A percentile compares a stretch with the other conserved stretches of the same genome.
Evolutionary conservation across 2,329 filamentous ascomycete genomes (phyloP).

Genomic region (Raffaelea albimanens): DNA sequence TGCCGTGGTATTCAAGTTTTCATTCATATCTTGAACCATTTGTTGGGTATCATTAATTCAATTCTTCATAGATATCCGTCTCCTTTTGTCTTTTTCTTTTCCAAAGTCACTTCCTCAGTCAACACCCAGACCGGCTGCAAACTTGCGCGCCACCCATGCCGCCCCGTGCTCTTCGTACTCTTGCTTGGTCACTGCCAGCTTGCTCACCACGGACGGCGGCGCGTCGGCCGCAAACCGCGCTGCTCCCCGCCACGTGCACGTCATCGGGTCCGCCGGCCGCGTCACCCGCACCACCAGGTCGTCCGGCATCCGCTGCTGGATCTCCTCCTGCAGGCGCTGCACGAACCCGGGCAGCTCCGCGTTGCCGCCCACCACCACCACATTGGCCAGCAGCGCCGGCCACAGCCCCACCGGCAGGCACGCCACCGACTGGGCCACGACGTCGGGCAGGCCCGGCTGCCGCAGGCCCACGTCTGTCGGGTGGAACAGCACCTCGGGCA

Average conservation of each 20-base stretch:
- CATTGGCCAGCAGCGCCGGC: conserved; percentile 75
- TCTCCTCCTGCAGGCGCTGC: conserved; percentile 65
- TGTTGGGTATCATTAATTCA: not conserved
- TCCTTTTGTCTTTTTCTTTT: not conserved
- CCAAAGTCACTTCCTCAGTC: conserved; percentile 5
- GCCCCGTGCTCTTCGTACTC: conserved; percentile 86
- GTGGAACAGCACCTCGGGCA: conserved; percentile 82
- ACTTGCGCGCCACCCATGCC: conserved; percentile 64
- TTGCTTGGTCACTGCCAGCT: conserved; percentile 68
- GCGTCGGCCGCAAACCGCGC: conserved; percentile 61
- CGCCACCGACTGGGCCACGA: conserved; percentile 71
- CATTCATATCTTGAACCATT: not conserved
- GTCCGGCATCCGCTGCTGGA: conserved; percentile 61
- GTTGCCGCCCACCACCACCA: conserved; percentile 83
- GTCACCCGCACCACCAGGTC: conserved; percentile 71
- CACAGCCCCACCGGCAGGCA: conserved; percentile 72
- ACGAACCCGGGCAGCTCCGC: conserved; percentile 72
- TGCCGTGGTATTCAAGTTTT: no score
- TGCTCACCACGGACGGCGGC: conserved; percentile 55
- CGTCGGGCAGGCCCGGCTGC: conserved; percentile 71
- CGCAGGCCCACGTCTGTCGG: conserved; percentile 73
- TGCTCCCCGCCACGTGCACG: conserved; percentile 79
- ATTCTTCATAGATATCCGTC: not conserved
- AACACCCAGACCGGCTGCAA: conserved; percentile 34
- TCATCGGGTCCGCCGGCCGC: conserved; percentile 61